Conservation (phyloP, 176 grass and related monocot species). For the Musa acuminata region DNA sequence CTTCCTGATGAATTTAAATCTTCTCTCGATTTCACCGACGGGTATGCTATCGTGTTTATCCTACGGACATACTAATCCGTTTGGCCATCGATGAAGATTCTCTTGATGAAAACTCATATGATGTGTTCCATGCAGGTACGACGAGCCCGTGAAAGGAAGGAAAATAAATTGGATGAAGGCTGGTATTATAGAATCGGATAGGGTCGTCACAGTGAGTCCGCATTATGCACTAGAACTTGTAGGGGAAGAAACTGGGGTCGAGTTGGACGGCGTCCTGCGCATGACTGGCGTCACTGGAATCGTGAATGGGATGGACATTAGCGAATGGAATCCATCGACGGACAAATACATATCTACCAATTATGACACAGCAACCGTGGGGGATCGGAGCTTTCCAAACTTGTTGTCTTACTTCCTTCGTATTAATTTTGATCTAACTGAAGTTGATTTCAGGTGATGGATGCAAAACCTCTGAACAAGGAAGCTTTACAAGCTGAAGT, state of each 20-base stretch:
- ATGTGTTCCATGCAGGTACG: conserved; percentile 31
- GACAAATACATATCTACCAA: conserved; percentile 75
- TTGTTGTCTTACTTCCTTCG: background rate
- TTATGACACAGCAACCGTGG: conserved; percentile 67
- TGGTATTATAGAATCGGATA: conserved; percentile 54
- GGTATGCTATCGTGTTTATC: conserved; percentile 26
- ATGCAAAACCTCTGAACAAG: conserved; percentile 77
- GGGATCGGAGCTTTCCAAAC: background rate
- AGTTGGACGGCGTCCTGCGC: conserved; percentile 58
- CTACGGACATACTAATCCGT: background rate
- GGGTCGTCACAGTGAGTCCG: conserved; percentile 63
- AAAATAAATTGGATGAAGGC: conserved; percentile 99
- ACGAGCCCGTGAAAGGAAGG: conserved; percentile 65
- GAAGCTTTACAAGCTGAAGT: conserved; percentile 75
- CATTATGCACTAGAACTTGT: conserved; percentile 73
- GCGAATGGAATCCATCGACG: conserved; percentile 70
- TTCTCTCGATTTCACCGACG: conserved; percentile 75
- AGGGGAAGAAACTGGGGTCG: conserved; percentile 57
- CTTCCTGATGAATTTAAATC: conserved; percentile 67
- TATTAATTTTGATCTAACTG: background rate
- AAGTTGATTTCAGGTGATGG: conserved; percentile 32
- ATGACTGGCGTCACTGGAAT: conserved; percentile 62
- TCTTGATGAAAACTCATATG: background rate
- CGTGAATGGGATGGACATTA: conserved; percentile 86
- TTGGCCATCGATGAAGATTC: too few species aligned